Conservation (phyloP, 2,329 filamentous ascomycete genomes). For the Exophiala sideris region DNA sequence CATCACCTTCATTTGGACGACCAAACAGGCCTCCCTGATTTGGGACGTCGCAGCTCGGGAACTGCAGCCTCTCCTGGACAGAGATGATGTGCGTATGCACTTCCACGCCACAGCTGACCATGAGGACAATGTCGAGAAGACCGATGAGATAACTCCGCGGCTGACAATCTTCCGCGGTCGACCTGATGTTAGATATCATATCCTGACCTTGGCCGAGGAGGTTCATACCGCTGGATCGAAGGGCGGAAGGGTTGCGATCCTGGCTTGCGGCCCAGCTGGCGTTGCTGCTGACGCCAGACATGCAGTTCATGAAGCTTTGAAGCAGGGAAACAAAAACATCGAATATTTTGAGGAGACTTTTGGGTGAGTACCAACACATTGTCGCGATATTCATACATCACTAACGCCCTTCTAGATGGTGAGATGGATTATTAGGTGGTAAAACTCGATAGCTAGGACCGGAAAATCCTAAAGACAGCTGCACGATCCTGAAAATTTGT, state of each 20-base stretch:
- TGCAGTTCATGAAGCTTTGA: slow-evolving; percentile 37
- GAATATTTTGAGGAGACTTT: slow-evolving; percentile 50
- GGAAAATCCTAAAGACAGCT: too few species aligned
- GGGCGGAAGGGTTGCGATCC: slow-evolving; percentile 34
- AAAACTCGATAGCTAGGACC: too few species aligned
- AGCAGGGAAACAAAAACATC: slow-evolving; percentile 33
- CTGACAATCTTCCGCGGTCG: slow-evolving; percentile 33
- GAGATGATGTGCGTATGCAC: slow-evolving; percentile 32
- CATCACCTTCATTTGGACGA: slow-evolving; percentile 36
- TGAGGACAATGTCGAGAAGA: slow-evolving; percentile 6
- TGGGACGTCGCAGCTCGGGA: slow-evolving; percentile 30
- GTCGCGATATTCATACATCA: too few species aligned
- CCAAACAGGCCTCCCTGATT: slow-evolving; percentile 33
- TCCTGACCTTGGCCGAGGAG: slow-evolving; percentile 34
- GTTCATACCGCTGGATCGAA: slow-evolving; percentile 29
- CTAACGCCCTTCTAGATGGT: too few species aligned
- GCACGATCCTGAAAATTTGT: too few species aligned
- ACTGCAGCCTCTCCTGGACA: slow-evolving; percentile 28
- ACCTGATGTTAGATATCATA: slow-evolving; percentile 36
- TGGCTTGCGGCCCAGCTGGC: slow-evolving; percentile 44
- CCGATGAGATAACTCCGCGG: neutral
- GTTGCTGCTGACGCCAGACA: slow-evolving; percentile 46
- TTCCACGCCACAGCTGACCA: slow-evolving; percentile 32
- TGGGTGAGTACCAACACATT: slow-evolving; percentile 16
- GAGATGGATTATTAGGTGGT: too few species aligned